Base-by-base conservation (phyloP, 164 flowering plant genomes). In the Dillenia turbinata region DNA sequence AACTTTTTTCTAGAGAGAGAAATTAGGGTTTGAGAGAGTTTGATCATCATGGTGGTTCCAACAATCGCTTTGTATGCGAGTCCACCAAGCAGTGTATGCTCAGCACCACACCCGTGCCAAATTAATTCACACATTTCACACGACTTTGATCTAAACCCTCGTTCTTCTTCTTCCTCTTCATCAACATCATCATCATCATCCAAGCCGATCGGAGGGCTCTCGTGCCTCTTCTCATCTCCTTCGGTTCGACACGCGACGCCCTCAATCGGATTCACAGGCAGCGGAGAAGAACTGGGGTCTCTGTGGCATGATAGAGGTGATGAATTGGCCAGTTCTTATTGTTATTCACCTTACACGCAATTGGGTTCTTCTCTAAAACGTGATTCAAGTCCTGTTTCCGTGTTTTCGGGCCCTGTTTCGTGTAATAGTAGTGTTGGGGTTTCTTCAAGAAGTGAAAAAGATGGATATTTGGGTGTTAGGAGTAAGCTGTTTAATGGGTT, bases 331-430 rank as follows among this genome's bases (percentile, higher is more conserved):
- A 79, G 89, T 60, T 85, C 93, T 0, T 85, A 71, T 58, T 52
- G 80, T 9, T 86, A 78, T 71, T 80, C 90, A 9, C 57, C 79
- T 22, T 71, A 75, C 59, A 75, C 83, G 1, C 77, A 79, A 12
- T 26, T 67, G n/a, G 73, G 79, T 10, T 73, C 92, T 49, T 78
- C 78, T 6, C 33, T 71, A 56, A 90, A 81, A 65, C 77, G 90
- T 57, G 75, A 78, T 57, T 88, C 75, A 73, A 94, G 97, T 68
- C 97, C 97, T 14, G 88, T 91, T 0, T 90, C 98, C 24, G 96
- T 94, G 56, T 71, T 94, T 61, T 91, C 91, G 12, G 95, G 89
- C 10, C 90, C 96, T 10, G 79, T 78, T 50, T 85, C 96, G 13
- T 82, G 85, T 44, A 65, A 72, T 54, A 63, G 80, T 40, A 65